Evolutionary conservation across 2,329 filamentous ascomycete genomes (phyloP).

Genomic region (Calonectria henricotiae): DNA sequence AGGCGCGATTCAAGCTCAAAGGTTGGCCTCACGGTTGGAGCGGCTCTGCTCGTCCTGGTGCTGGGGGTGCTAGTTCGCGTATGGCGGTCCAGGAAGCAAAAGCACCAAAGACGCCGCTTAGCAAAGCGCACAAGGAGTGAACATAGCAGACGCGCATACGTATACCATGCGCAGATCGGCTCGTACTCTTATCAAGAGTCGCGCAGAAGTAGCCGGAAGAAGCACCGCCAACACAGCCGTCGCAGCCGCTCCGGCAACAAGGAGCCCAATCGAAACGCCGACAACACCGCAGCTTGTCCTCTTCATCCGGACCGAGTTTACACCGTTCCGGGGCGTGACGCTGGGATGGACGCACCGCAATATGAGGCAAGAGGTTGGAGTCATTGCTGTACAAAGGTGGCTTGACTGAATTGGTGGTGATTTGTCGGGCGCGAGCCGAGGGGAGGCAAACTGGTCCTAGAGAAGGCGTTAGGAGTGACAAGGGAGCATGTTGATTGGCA

Average conservation of each 20-base stretch:
- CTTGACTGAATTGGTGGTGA: neutral
- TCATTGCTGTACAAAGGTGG: neutral
- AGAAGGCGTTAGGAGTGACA: neutral
- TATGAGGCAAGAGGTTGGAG: constrained; percentile 28
- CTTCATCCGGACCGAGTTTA: neutral
- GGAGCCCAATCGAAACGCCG: neutral
- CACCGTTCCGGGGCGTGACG: constrained; percentile 35
- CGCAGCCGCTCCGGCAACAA: neutral
- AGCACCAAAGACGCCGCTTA: neutral
- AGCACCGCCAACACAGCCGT: neutral
- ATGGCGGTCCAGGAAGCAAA: neutral
- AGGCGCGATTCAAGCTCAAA: constrained; percentile 19
- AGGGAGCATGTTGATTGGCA: neutral
- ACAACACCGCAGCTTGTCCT: neutral
- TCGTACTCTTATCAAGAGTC: neutral
- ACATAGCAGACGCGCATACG: neutral
- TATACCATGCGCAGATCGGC: neutral
- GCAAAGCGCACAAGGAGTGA: neutral
- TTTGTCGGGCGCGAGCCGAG: neutral
- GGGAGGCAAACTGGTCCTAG: neutral
- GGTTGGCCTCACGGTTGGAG: constrained; percentile 27
- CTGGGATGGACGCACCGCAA: constrained; percentile 51
- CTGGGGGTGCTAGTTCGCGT: neutral
- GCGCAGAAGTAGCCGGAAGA: neutral
- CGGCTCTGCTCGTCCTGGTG: constrained; percentile 7